These are phyloP conservation scores for Boletus rubroflammeus DNA, from an alignment of 768 basidiomycete species.

Conservation along the genomic window DNA sequence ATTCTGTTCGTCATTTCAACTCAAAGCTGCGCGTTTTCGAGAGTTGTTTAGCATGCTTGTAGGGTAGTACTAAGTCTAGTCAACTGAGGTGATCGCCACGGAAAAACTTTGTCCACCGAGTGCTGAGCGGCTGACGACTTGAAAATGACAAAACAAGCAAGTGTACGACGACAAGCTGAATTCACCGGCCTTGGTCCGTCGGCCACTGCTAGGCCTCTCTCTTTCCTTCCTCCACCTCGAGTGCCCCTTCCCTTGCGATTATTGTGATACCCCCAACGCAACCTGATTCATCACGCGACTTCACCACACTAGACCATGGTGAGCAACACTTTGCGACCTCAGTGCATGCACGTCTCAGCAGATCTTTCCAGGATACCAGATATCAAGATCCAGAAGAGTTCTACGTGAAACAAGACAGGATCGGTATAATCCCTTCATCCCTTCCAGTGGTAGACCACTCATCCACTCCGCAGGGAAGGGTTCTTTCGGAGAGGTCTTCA, in stretches of 20 bases:
- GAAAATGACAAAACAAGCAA: conserved; percentile 32
- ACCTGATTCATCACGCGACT: conserved; percentile 15
- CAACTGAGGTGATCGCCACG: neutral
- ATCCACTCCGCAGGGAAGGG: conserved; percentile 71
- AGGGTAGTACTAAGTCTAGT: neutral
- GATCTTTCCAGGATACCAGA: conserved; percentile 49
- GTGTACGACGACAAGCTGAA: conserved; percentile 7
- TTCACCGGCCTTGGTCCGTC: conserved; percentile 12
- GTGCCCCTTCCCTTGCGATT: neutral
- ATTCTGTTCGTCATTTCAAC: neutral
- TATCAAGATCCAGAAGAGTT: conserved; percentile 93
- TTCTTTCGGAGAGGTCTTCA: conserved; percentile 99
- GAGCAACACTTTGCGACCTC: neutral
- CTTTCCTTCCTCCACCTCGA: conserved; percentile 7
- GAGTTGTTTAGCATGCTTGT: neutral
- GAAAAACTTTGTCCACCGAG: conserved; percentile 1
- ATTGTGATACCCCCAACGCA: conserved; percentile 5
- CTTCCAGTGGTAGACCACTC: conserved; percentile 15
- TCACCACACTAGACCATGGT: conserved; percentile 20
- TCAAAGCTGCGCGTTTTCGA: neutral
- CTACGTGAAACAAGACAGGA: conserved; percentile 96
- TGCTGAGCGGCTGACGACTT: conserved; percentile 25
- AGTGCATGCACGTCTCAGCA: conserved; percentile 5
- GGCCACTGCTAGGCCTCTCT: conserved; percentile 6
- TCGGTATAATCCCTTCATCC: conserved; percentile 54